phyloP scores from a whole-genome alignment of 768 basidiomycete species.

The Calocera cornea region DNA sequence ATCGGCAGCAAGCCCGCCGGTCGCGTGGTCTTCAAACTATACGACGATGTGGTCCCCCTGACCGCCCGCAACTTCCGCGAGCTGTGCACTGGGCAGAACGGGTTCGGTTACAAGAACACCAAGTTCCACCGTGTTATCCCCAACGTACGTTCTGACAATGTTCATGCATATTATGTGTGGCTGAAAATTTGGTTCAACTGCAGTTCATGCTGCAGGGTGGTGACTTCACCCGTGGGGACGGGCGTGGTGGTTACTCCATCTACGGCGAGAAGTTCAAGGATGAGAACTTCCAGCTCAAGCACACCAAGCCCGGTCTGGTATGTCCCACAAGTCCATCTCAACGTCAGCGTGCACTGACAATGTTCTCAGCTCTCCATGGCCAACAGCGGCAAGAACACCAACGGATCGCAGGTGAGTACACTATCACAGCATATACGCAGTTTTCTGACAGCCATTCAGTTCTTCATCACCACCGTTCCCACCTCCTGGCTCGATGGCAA shows the following conservation, averaged over 20 bases:
- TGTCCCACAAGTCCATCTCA: neutral
- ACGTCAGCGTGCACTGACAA: conserved; percentile 11
- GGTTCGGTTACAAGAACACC: conserved; percentile 27
- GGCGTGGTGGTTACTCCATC: conserved; percentile 39
- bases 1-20: conserved; percentile 50
- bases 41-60: conserved; percentile 59
- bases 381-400: conserved; percentile 44
- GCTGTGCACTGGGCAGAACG: conserved; percentile 30
- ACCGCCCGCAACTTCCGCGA: conserved; percentile 81
- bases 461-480: conserved; percentile 62
- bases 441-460: conserved; percentile 27
- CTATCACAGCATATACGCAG: neutral
- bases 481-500: conserved; percentile 59
- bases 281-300: conserved; percentile 29
- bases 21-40: conserved; percentile 75
- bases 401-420: conserved; percentile 22
- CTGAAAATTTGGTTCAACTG: conserved; percentile 13
- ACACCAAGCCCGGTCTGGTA: conserved; percentile 27
- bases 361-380: conserved; percentile 41
- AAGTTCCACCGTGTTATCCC: conserved; percentile 32
- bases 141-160: conserved; percentile 10
- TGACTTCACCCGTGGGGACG: conserved; percentile 50
- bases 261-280: conserved; percentile 48
- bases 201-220: conserved; percentile 76
- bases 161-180: neutral